Conservation (phyloP, 768 basidiomycete species). For the Lactifluus echinatus region DNA sequence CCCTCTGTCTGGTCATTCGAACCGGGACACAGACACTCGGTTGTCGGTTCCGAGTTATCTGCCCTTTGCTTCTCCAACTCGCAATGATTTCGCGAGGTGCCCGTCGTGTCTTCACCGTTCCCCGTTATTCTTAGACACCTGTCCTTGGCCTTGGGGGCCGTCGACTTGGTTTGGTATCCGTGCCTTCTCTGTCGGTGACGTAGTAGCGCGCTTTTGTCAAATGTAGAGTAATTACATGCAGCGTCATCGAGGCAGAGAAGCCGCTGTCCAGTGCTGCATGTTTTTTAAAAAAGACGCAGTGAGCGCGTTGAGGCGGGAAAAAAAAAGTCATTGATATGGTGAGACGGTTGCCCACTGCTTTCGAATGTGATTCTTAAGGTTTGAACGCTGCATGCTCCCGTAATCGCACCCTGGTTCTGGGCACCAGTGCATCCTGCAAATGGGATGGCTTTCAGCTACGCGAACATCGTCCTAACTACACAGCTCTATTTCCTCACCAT, state of each 20-base stretch:
- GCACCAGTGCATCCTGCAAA: constrained; percentile 15
- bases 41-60: not conserved
- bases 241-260: constrained; percentile 13
- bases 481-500: constrained; percentile 1
- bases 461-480: not conserved
- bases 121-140: not conserved
- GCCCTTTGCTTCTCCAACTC: not conserved
- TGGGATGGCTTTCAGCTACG: not conserved
- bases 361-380: constrained; percentile 15
- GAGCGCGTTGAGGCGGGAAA: too few relatives aligned
- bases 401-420: constrained; percentile 14
- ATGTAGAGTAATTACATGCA: constrained; percentile 5
- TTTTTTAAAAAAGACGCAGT: too few relatives aligned
- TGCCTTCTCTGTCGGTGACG: constrained; percentile 18
- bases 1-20: not conserved
- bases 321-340: not conserved
- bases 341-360: constrained; percentile 6
- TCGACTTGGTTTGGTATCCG: constrained; percentile 11
- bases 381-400: constrained; percentile 16
- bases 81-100: not conserved
- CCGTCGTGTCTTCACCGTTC: not conserved
- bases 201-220: constrained; percentile 16
- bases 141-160: constrained; percentile 12
- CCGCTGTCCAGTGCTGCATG: constrained; percentile 13
- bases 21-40: not conserved